A percentile compares a stretch with the other conserved stretches of the same genome.
Evolutionary conservation across 1,139 yeast species (phyloP).

Genomic region (Candida tunisiensis): DNA sequence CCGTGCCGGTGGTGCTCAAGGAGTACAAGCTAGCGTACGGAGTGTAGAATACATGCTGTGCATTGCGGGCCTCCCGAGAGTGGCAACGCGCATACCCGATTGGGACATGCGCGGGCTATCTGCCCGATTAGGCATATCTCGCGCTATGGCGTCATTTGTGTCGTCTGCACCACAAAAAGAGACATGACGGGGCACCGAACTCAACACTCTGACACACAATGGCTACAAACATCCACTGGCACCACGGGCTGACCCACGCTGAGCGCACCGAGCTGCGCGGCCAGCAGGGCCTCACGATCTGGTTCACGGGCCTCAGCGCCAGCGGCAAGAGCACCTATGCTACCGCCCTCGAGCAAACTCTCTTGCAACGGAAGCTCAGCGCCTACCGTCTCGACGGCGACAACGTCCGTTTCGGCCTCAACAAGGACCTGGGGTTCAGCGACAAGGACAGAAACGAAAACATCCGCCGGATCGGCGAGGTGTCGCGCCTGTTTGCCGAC

Average conservation of each 20-base stretch:
- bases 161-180: too few relatives aligned
- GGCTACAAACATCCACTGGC: constrained; percentile 98
- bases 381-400: constrained; percentile 92
- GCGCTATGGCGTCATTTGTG: too few relatives aligned
- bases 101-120: too few relatives aligned
- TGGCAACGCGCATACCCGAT: too few relatives aligned
- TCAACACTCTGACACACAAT: too few relatives aligned
- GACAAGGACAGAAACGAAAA: constrained; percentile 89
- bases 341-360: constrained; percentile 75
- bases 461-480: constrained; percentile 88
- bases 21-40: constrained; percentile 62
- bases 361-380: constrained; percentile 43
- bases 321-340: constrained; percentile 91
- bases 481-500: constrained; percentile 82
- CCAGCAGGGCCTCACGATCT: constrained; percentile 78
- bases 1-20: constrained; percentile 90
- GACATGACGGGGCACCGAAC: too few relatives aligned
- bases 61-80: too few relatives aligned
- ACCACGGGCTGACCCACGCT: constrained; percentile 65
- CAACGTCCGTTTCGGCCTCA: constrained; percentile 82
- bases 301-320: constrained; percentile 94
- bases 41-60: too few relatives aligned
- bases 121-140: too few relatives aligned
- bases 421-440: constrained; percentile 85
- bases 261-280: constrained; percentile 60